Evolutionary conservation across 805 yeast genomes (phyloP), one percentile per base, ranked within the genome.

Genomic region (Myxozyma neotropica): DNA sequence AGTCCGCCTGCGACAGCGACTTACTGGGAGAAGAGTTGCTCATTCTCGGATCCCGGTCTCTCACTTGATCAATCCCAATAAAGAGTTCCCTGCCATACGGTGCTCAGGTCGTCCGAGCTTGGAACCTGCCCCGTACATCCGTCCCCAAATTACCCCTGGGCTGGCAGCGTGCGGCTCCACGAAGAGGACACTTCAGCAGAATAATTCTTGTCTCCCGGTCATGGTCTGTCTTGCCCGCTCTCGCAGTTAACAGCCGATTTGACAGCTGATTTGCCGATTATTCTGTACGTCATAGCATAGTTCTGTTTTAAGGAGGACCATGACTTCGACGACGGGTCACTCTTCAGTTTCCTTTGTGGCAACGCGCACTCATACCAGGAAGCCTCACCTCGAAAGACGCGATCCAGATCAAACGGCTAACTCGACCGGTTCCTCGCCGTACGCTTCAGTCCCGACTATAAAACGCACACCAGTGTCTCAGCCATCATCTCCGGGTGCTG

Each of bases 1-100:
- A 53, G 27, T 62, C 66, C 40, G 54, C 63, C 43, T 38, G 50
- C 23, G 52, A 53, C 24, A 53, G 49, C 49, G 40, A 19, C 42
- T 38, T 50, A 13, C 24, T 38, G 7, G 53, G 26, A 17, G 35
- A 19, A 19, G 21, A 24, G 46, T 36, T 38, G 24, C 26, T 50
- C 53, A 19, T 21, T 29, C 36, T 31, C 51, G 40, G 24, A 44
- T 44, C 23, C 27, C 36, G 4, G 48, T 13, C 19, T 24, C 35
- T 21, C 33, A 23, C 4, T 4, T 15, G 27, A n/a, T n/a, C 35
- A n/a, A 26, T 6, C 19, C 7, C 33, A 27, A 15, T 21, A 21
- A 33, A 26, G 27, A 15, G 3, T 13, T 15, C 24, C 13, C 1
- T 24, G 33, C 38, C 38, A n/a, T 35, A 13, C 4, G 12, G n/a